Evolutionary conservation across 1,284 basidiomycete genomes (phyloP).

Genomic region (Coniophora puteana): DNA sequence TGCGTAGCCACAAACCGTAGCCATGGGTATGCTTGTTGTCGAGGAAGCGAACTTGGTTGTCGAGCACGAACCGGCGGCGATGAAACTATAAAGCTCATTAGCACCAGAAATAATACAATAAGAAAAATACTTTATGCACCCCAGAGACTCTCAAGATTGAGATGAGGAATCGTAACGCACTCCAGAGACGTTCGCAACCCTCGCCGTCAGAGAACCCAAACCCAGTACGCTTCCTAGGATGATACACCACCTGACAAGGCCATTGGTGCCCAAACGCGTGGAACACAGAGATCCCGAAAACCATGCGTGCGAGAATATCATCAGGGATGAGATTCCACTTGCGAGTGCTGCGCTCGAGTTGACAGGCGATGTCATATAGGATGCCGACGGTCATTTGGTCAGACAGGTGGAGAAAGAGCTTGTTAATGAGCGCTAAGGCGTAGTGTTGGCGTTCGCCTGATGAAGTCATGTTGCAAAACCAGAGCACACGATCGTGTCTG

Average conservation of each 20-base stretch:
- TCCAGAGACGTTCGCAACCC: conserved; percentile 33
- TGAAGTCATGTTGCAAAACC: conserved; percentile 14
- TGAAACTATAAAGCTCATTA: conserved; percentile 12
- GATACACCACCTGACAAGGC: conserved; percentile 7
- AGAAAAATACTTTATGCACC: conserved; percentile 12
- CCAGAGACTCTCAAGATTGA: conserved; percentile 25
- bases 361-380: conserved; percentile 17
- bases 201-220: conserved; percentile 22
- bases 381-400: conserved; percentile 5
- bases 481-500: conserved; percentile 16
- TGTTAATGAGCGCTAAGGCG: conserved; percentile 9
- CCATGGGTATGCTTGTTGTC: conserved; percentile 2
- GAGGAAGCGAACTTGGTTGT: conserved; percentile 20
- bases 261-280: conserved; percentile 9
- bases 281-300: conserved; percentile 8
- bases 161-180: conserved; percentile 17
- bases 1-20: conserved; percentile 7
- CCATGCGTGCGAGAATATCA: conserved; percentile 3
- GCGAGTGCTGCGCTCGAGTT: conserved; percentile 7
- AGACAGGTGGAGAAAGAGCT: conserved; percentile 14
- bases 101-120: conserved; percentile 1
- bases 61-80: conserved; percentile 17
- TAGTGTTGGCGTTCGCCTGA: conserved; percentile 19
- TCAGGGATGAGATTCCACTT: conserved; percentile 7
- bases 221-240: conserved; percentile 5